phyloP scores from a whole-genome alignment of 257 asterid genomes.

The Solanum appendiculatum region DNA sequence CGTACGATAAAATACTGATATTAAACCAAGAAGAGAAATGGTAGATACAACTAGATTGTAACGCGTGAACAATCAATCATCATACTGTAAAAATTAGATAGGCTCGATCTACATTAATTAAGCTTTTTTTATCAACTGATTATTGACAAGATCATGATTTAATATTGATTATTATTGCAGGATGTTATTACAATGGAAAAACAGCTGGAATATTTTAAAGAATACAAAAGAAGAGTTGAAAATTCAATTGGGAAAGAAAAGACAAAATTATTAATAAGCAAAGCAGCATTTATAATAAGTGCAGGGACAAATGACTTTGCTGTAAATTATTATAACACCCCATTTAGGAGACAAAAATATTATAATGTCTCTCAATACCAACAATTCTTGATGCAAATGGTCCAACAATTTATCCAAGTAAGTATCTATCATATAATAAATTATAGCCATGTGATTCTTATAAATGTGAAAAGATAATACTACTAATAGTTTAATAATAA shows the following conservation, averaged over 20 bases:
- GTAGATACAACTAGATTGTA: no score
- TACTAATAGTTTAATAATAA: no score
- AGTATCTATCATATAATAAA: neutral
- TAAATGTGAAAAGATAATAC: no score
- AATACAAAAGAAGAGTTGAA: conserved; percentile 37
- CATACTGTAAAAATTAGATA: no score
- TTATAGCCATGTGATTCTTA: no score
- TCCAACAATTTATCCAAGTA: conserved; percentile 38
- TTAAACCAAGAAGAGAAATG: no score
- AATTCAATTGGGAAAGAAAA: conserved; percentile 28
- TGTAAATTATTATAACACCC: conserved; percentile 29
- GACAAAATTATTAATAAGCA: conserved; percentile 18
- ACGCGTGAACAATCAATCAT: no score
- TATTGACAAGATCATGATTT: neutral
- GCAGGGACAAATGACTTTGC: conserved; percentile 59
- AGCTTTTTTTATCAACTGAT: no score
- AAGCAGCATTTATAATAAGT: conserved; percentile 34
- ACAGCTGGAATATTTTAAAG: conserved; percentile 43
- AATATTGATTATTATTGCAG: neutral
- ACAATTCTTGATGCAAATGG: conserved; percentile 20
- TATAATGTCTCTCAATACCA: conserved; percentile 32
- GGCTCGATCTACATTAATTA: neutral
- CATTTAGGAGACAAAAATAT: conserved; percentile 28
- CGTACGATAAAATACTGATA: no score
- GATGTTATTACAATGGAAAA: conserved; percentile 26